Percentiles rank a stretch among this genome's conserved stretches.
phyloP scores from a whole-genome alignment of 2,329 filamentous ascomycete species.

The Stenocarpella maydis region DNA sequence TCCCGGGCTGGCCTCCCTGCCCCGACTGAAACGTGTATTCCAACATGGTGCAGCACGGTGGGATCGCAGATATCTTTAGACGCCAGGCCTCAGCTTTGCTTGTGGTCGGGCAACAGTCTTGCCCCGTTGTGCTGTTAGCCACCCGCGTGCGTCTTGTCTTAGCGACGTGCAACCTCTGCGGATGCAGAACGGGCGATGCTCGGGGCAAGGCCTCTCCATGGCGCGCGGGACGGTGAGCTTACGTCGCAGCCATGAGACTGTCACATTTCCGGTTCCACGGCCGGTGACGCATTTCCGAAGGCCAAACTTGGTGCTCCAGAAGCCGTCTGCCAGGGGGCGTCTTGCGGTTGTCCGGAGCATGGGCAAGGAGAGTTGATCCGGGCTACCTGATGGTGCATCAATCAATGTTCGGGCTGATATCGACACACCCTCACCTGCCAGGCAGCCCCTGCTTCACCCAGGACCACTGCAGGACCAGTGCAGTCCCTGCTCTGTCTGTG shows the following conservation, averaged over 20 bases:
- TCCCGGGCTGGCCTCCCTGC: background rate
- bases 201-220: background rate
- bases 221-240: background rate
- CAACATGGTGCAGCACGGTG: background rate
- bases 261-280: background rate
- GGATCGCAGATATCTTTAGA: background rate
- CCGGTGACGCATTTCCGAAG: too few relatives aligned
- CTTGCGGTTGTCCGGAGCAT: background rate
- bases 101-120: background rate
- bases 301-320: too few relatives aligned
- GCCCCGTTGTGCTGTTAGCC: background rate
- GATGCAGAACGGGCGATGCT: background rate
- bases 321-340: background rate
- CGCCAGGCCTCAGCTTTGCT: background rate
- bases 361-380: too few relatives aligned
- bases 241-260: background rate
- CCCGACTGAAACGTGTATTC: background rate
- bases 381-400: too few relatives aligned
- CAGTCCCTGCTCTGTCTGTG: background rate
- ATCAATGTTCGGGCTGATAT: background rate
- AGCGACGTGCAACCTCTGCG: background rate
- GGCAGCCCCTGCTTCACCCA: background rate
- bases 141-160: background rate
- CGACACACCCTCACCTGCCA: background rate
- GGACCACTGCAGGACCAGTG: too few relatives aligned